Percentiles rank a stretch among this genome's conserved stretches.
Conservation (phyloP, 2,329 filamentous ascomycete genomes). For the Fusarium buharicum region DNA sequence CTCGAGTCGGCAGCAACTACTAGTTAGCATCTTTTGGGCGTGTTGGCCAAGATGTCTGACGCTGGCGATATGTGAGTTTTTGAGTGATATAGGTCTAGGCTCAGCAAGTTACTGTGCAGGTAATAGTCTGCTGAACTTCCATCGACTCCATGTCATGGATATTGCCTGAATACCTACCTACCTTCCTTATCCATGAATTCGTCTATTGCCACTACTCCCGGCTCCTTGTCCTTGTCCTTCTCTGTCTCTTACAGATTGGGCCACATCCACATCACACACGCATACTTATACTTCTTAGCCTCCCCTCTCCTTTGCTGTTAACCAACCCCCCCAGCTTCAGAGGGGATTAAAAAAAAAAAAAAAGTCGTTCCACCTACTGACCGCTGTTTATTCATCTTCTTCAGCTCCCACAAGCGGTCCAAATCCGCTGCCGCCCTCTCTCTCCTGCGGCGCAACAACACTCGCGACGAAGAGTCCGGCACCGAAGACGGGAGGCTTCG, state of each 20-base stretch:
- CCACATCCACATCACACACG: constrained; percentile 41
- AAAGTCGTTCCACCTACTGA: constrained; percentile 46
- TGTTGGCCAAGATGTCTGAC: constrained; percentile 41
- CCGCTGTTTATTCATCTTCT: constrained; percentile 44
- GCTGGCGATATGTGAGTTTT: constrained; percentile 41
- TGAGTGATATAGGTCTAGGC: not conserved
- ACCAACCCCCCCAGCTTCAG: constrained; percentile 31
- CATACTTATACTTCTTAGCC: constrained; percentile 32
- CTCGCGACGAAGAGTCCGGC: constrained; percentile 63
- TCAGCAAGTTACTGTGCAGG: too few species aligned
- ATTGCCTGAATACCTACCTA: not conserved
- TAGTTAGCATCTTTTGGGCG: constrained; percentile 2
- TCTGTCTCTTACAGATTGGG: constrained; percentile 25
- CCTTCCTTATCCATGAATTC: not conserved
- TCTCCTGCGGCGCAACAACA: constrained; percentile 64
- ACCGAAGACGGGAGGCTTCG: constrained; percentile 60
- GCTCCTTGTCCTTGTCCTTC: too few species aligned
- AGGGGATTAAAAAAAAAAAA: not conserved
- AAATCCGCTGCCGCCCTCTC: constrained; percentile 64
- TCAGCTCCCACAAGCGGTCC: constrained; percentile 61
- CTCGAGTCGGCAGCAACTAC: constrained; percentile 7
- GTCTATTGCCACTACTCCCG: constrained; percentile 5
- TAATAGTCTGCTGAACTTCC: too few species aligned
- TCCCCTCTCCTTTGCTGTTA: constrained; percentile 24
- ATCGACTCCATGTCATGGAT: not conserved